Conservation (phyloP, 495 filamentous ascomycete genomes). For the Aspergillus nanangensis region DNA sequence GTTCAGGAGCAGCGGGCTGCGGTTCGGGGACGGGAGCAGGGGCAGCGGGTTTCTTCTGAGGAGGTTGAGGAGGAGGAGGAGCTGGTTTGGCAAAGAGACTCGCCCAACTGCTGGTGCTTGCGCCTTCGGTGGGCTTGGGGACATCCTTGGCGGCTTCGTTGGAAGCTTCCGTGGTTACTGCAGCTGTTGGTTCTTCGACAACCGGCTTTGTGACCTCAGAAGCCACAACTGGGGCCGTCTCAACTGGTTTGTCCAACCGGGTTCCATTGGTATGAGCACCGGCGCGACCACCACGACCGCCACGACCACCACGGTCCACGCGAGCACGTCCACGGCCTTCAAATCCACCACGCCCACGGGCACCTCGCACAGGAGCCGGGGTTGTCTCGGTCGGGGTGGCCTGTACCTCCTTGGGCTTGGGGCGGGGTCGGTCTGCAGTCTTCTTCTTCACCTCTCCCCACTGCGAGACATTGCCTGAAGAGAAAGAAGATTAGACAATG, state of each 20-base stretch:
- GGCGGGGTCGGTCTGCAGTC: conserved; percentile 72
- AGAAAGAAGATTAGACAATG: conserved; percentile 4
- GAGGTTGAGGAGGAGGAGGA: conserved; percentile 31
- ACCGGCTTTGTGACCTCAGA: conserved; percentile 26
- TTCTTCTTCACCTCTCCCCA: conserved; percentile 96
- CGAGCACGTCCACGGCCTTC: conserved; percentile 68
- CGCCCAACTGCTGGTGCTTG: conserved; percentile 56
- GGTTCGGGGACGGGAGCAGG: conserved; percentile 48
- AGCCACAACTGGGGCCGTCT: conserved; percentile 23
- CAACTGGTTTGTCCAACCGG: conserved; percentile 34
- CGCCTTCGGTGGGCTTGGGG: conserved; percentile 39
- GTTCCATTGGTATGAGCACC: conserved; percentile 53
- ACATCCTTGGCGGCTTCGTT: conserved; percentile 23
- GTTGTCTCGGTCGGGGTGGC: conserved; percentile 45
- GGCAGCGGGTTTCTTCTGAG: conserved; percentile 33
- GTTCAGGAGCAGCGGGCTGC: conserved; percentile 13
- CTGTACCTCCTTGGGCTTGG: conserved; percentile 75
- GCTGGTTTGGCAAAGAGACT: conserved; percentile 55
- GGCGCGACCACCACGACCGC: conserved; percentile 66
- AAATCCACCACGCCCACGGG: conserved; percentile 60
- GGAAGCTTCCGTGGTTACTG: conserved; percentile 18
- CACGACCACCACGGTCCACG: conserved; percentile 72
- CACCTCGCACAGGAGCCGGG: conserved; percentile 53
- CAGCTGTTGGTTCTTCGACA: conserved; percentile 21
- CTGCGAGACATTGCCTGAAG: conserved; percentile 77